Base-by-base conservation (phyloP, 495 filamentous ascomycete genomes). In the Penicillium steckii region DNA sequence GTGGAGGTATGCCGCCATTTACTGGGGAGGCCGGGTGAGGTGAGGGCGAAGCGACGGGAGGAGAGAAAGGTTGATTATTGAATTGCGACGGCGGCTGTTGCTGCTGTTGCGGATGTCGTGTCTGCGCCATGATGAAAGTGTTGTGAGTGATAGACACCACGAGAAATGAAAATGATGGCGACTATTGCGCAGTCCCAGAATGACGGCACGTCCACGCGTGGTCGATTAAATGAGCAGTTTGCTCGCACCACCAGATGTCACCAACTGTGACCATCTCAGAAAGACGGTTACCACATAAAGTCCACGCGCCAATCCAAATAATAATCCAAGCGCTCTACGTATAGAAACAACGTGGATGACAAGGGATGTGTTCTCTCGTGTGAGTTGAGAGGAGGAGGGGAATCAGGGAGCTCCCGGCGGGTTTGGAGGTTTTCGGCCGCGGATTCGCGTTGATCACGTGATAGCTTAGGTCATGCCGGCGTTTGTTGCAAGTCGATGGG, bases 91-190 rank as follows among this genome's bases (percentile, higher is more conserved):
- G 77, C 21, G 57, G 63, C 25, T 53, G 62, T 24, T 57, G 56
- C 29, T 63, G 60, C 44, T 66, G 63, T 32, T 60, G 57, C 9
- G 63, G 52, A 22, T 54, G 62, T 46, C 83, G 81, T 51, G 81
- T 82, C 75, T 88, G 85, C 60, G 84, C 82, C 86, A 88, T 89
- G 64, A 45, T 73, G 72, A 65, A 38, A 50, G 53, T 40, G 30
- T 18, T 29, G 29, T 45, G 18, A 50, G 25, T 52, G 21, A 53
- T 41, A 5, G 35, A 44, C 27, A n/a, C n/a, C n/a, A n/a, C 37
- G 8, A 13, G 4, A 45, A 29, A 22, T 50, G 43, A 48, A 37
- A 35, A 13, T n/a, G 27, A 40, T 47, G 27, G 10, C 24, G 45
- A 47, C 27, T 56, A 53, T 44, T 53, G 50, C 55, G 55, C 52